These are phyloP conservation scores for Botrytis hyacinthi DNA, from an alignment of 2,329 filamentous ascomycete species.

Conservation along the genomic window DNA sequence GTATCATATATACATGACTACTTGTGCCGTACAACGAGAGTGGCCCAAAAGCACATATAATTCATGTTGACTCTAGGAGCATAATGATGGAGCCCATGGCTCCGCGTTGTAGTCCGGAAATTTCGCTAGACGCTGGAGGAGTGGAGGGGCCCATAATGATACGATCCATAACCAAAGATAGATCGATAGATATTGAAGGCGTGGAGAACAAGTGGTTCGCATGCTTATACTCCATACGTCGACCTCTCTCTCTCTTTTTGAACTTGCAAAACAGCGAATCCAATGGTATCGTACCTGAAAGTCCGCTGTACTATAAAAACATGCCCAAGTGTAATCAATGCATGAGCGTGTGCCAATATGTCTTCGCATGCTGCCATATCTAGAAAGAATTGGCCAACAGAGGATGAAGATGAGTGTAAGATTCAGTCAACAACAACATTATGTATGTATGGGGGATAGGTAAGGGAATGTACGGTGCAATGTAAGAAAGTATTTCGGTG, in stretches of 20 bases:
- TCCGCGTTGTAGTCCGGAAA: conserved; percentile 5
- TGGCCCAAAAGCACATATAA: background rate
- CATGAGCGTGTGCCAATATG: background rate
- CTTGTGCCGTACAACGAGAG: background rate
- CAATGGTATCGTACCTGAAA: background rate
- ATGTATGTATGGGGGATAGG: too few species aligned
- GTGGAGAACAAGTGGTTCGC: conserved; percentile 16
- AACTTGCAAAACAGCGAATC: background rate
- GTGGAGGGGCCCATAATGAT: background rate
- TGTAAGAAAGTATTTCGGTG: background rate
- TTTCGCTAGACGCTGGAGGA: conserved; percentile 8
- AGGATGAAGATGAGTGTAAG: background rate
- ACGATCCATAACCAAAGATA: background rate
- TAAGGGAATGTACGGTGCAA: background rate
- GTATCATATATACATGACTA: background rate
- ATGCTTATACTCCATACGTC: conserved; percentile 1
- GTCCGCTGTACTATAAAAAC: background rate
- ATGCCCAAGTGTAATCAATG: background rate
- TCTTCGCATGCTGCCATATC: background rate
- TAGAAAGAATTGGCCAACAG: background rate
- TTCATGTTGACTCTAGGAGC: background rate
- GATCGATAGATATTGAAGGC: background rate
- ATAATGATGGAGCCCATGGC: background rate
- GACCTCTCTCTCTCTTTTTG: background rate
- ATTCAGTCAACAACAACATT: too few species aligned